phyloP scores from a whole-genome alignment of 306 rosid genomes.

The Pachyrhizus erosus region DNA sequence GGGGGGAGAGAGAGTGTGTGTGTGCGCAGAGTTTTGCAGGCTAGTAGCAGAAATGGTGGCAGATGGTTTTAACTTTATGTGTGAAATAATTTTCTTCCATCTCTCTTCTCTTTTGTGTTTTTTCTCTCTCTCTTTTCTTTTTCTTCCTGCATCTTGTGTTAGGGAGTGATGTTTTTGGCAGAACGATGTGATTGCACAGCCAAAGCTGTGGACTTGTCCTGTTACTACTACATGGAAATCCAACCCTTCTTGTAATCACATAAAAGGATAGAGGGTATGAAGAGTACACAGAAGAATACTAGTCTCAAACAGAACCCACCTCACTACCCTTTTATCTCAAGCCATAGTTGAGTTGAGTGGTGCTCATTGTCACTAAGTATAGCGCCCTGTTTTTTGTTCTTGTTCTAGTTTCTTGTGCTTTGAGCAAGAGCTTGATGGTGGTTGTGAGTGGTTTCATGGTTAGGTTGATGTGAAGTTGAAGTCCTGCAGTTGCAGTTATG shows the following conservation, averaged over 20 bases:
- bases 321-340: slow-evolving; percentile 34
- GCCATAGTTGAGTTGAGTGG: slow-evolving; percentile 34
- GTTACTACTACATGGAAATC: slow-evolving; percentile 25
- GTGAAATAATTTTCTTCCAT: slow-evolving; percentile 64
- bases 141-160: slow-evolving; percentile 49
- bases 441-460: slow-evolving; percentile 26
- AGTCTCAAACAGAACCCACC: slow-evolving; percentile 17
- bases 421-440: slow-evolving; percentile 36
- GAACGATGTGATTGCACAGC: slow-evolving; percentile 83
- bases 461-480: slow-evolving; percentile 29
- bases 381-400: background rate
- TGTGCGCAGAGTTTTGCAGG: slow-evolving; percentile 74
- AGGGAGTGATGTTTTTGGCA: slow-evolving; percentile 46
- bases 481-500: slow-evolving; percentile 48
- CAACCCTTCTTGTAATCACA: slow-evolving; percentile 35
- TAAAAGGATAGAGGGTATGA: slow-evolving; percentile 32
- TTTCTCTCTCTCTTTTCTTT: slow-evolving; percentile 1
- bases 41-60: slow-evolving; percentile 72
- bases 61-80: slow-evolving; percentile 77
- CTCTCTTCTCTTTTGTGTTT: slow-evolving; percentile 8
- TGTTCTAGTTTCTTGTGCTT: background rate
- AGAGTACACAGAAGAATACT: slow-evolving; percentile 34
- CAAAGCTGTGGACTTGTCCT: slow-evolving; percentile 47
- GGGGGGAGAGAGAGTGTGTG: slow-evolving; percentile 1
- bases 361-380: background rate